A percentile compares a stretch with the other conserved stretches of the same genome.
Evolutionary conservation across 2,329 filamentous ascomycete genomes (phyloP).

Genomic region (Pseudocercospora fuligena): DNA sequence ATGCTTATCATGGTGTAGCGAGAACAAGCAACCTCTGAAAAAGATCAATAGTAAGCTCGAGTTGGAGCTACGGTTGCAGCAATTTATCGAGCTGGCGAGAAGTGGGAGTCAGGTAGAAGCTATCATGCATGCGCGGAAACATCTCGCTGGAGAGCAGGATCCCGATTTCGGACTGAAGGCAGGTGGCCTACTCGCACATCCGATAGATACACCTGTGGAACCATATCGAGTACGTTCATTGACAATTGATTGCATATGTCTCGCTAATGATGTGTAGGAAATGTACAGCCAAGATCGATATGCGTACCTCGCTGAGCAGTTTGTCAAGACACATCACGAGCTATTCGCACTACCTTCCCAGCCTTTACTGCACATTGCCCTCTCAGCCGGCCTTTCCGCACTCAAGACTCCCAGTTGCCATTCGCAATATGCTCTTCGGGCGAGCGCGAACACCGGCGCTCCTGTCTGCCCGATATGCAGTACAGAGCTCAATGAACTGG

Average conservation of each 20-base stretch:
- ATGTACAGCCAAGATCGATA: constrained; percentile 78
- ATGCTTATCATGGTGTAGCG: constrained; percentile 85
- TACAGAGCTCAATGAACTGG: constrained; percentile 90
- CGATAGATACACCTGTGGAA: constrained; percentile 62
- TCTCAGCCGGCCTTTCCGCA: constrained; percentile 88
- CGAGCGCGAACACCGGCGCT: constrained; percentile 65
- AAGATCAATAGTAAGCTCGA: constrained; percentile 89
- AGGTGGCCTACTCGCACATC: constrained; percentile 79
- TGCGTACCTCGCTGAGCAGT: constrained; percentile 75
- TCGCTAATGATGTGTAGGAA: constrained; percentile 54
- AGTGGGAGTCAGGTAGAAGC: constrained; percentile 75
- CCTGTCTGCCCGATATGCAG: constrained; percentile 94
- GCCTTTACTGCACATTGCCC: constrained; percentile 86
- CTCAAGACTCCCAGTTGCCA: constrained; percentile 96
- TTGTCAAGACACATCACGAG: constrained; percentile 83
- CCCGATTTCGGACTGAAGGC: constrained; percentile 73
- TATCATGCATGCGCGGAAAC: constrained; percentile 79
- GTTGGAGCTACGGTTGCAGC: constrained; percentile 89
- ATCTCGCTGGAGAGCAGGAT: constrained; percentile 72
- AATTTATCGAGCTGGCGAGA: constrained; percentile 90
- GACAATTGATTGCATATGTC: neutral
- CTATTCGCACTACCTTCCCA: constrained; percentile 81
- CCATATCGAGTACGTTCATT: constrained; percentile 60
- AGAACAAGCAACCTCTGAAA: constrained; percentile 90
- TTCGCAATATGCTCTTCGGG: constrained; percentile 64